A percentile compares a stretch with the other conserved stretches of the same genome.
These are phyloP conservation scores for Spergularia azorica DNA, from an alignment of 179 eudicot species.

Conservation along the genomic window DNA sequence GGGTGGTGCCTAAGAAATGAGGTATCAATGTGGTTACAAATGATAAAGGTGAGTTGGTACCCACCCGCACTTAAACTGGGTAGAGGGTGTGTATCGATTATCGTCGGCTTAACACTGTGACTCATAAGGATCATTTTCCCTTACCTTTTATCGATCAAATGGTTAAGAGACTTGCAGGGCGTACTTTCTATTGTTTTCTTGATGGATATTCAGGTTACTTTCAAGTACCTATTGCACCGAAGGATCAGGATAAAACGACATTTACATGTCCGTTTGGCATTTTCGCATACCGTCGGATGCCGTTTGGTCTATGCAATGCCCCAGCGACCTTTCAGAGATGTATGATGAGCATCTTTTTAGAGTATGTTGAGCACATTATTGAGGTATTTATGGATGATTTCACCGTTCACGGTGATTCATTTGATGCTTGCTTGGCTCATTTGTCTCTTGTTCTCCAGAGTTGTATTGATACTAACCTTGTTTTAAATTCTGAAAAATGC, in stretches of 20 bases:
- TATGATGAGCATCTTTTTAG: background rate
- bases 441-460: too few relatives aligned
- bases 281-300: too few relatives aligned
- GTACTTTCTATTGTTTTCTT: background rate
- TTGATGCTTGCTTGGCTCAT: background rate
- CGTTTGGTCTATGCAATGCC: background rate
- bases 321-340: background rate
- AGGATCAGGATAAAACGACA: too few relatives aligned
- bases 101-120: background rate
- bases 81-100: background rate
- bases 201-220: background rate
- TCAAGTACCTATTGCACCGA: background rate
- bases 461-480: too few relatives aligned
- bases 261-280: too few relatives aligned
- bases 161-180: background rate
- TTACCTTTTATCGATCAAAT: conserved; percentile 6
- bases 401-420: background rate
- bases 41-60: background rate
- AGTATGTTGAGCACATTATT: background rate
- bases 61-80: background rate
- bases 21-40: too few relatives aligned
- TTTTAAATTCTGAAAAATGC: too few relatives aligned
- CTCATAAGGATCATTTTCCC: background rate
- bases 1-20: too few relatives aligned
- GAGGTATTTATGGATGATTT: background rate